Base-by-base conservation (phyloP, 2,329 filamentous ascomycete species). In the Tolypocladium inflatum region DNA sequence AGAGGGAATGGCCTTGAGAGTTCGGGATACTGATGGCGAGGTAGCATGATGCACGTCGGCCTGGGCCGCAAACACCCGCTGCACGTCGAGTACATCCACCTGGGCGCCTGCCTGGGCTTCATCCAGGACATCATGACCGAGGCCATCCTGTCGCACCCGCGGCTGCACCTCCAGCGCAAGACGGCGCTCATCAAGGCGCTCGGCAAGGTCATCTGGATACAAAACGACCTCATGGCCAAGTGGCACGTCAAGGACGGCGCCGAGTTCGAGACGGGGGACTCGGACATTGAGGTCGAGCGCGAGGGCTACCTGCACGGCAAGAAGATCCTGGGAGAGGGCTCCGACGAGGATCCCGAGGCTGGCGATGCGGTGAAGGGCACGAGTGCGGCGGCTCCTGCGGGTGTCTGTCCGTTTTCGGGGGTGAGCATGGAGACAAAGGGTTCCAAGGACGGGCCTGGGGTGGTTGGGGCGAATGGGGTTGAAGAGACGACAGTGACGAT, bases 161-260 rank as follows among this genome's bases (percentile, higher is more conserved):
- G 81, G 3, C 76, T 94, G 42, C 78, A 80, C 42, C 78, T 89
- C 65, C 77, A 79, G 58, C 81, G 82, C 71, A 92, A 92, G 74
- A 85, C 88, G 21, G 86, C 83, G 26, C 79, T 93, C 5, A 80
- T 92, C 53, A 89, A 87, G 68, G 89, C 90, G 1, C 77, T 93
- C 26, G 84, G 84, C 61, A 93, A 94, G 71, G 85, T 93, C 33
- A 86, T 93, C 63, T 93, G 89, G 89, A 91, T 93, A 63, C 90
- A 93, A 72, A 93, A 93, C 68, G 89, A 93, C 70, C 78, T 93
- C 37, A 89, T 93, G 70, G 87, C 89, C n/a, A 89, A 88, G 70
- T 92, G 88, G 86, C 89, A 91, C 65, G 82, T 89, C 41, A 78
- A 81, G 39, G 86, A 89, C 63, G 85, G 86, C 55, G 81, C 85